These are phyloP conservation scores for Pholiota molesta DNA, from an alignment of 768 basidiomycete genomes.

Conservation along the genomic window DNA sequence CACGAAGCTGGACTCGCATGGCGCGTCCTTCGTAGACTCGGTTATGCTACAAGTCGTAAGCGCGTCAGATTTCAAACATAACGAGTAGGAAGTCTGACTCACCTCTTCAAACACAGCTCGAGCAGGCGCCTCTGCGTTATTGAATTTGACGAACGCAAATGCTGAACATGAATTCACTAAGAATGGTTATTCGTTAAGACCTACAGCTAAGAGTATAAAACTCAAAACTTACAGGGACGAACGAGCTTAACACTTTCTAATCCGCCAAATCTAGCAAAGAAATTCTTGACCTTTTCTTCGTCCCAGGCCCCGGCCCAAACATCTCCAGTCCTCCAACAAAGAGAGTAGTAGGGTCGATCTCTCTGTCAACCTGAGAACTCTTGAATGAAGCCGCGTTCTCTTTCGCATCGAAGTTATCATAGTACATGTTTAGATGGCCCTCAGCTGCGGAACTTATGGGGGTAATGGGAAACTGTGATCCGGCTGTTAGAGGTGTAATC, in stretches of 20 bases:
- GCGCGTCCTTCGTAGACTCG: conserved; percentile 67
- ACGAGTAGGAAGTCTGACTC: conserved; percentile 6
- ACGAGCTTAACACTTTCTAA: conserved; percentile 69
- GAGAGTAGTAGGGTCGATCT: conserved; percentile 67
- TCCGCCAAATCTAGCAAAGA: conserved; percentile 68
- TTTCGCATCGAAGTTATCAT: conserved; percentile 28
- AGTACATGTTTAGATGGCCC: conserved; percentile 17
- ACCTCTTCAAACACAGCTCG: conserved; percentile 72
- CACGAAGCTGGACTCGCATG: conserved; percentile 77
- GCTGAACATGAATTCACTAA: conserved; percentile 66
- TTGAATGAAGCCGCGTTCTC: conserved; percentile 25
- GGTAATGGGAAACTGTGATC: conserved; percentile 50
- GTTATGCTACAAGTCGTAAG: conserved; percentile 58
- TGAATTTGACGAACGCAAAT: conserved; percentile 80
- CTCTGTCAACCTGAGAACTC: conserved; percentile 32
- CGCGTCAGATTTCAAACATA: background rate
- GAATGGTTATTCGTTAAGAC: background rate
- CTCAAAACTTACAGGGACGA: conserved; percentile 53
- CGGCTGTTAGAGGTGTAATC: conserved; percentile 53
- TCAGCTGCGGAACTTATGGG: conserved; percentile 45
- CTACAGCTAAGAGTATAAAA: background rate
- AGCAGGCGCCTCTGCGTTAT: conserved; percentile 63
- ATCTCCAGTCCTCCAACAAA: conserved; percentile 80
- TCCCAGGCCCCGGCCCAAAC: conserved; percentile 69
- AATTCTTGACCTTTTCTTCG: conserved; percentile 57